phyloP scores from a whole-genome alignment of 139 green algal genomes.

The Coccomyxa sp. region DNA sequence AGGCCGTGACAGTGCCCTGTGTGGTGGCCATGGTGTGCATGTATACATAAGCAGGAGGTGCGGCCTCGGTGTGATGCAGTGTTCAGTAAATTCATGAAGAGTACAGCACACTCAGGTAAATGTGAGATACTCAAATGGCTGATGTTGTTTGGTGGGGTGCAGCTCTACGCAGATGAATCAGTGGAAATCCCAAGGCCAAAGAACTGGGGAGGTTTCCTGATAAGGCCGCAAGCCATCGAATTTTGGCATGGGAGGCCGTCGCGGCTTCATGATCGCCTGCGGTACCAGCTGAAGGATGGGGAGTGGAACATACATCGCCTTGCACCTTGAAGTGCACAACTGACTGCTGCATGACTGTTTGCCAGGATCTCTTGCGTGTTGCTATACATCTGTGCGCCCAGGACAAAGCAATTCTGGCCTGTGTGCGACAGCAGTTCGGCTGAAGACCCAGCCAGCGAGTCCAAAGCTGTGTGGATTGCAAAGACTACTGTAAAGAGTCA shows the following conservation, averaged over 20 bases:
- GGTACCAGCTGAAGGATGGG: conserved; percentile 26
- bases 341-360: not conserved
- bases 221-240: conserved; percentile 67
- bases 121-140: not conserved
- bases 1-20: not conserved
- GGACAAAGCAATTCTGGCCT: no score
- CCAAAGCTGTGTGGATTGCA: no score
- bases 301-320: conserved; percentile 60
- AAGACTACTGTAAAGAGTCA: no score
- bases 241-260: conserved; percentile 85
- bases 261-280: conserved; percentile 81
- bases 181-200: conserved; percentile 53
- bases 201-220: conserved; percentile 81
- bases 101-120: no score
- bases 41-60: not conserved
- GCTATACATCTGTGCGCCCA: not conserved
- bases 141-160: not conserved
- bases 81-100: not conserved
- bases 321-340: conserved; percentile 38
- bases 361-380: not conserved
- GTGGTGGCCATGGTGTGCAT: not conserved
- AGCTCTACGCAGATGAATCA: conserved; percentile 20
- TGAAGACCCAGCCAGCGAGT: no score
- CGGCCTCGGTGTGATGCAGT: not conserved
- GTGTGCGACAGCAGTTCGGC: no score